Evolutionary conservation across 768 basidiomycete species (phyloP), one percentile per base, ranked within the genome.

Genomic region (Cystobasidiopsis lactophilus): DNA sequence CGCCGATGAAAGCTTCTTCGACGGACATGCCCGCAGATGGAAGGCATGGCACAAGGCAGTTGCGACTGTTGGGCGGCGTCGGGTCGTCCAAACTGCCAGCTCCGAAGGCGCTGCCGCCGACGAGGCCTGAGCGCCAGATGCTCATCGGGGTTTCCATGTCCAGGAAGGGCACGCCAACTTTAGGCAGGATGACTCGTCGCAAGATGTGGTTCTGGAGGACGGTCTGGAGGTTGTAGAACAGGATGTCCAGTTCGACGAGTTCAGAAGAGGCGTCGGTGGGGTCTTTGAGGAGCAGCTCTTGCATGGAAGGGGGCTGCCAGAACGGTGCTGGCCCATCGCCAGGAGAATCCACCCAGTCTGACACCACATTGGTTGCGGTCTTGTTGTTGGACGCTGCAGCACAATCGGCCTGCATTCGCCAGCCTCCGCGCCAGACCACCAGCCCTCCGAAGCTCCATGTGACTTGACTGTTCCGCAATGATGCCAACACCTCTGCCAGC

Each of bases 211-310:
- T 60, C 40, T 61, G 59, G 24, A 63, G 18, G 29, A 55, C 33
- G 44, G 57, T 49, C 33, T 63, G 62, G 19, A 60, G 51, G 48
- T 61, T 63, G 59, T 58, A 57, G 55, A 56, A 57, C 21, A 60
- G 23, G 5, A 52, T 27, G 39, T 52, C 41, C 11, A 52, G 24
- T 37, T 58, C 33, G 27, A n/a, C 27, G 11, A 55, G 48, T 4
- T 40, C 27, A 11, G 14, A 37, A 5, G 45, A n/a, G 16, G 21
- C 24, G 19, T 30, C 24, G 11, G 29, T 3, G 10, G 40, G 10
- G 3, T 51, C 16, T 18, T 38, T 16, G 47, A 54, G 55, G 19
- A 58, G n/a, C 27, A 61, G 54, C 14, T 40, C 5, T 0, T 10
- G 26, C 11, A 61, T 44, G 5, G 21, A 7, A 0, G 59, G 59